Percentiles rank a stretch among this genome's conserved stretches.
These are phyloP conservation scores for Annona cherimola DNA, from an alignment of 164 flowering plant genomes.

Conservation along the genomic window DNA sequence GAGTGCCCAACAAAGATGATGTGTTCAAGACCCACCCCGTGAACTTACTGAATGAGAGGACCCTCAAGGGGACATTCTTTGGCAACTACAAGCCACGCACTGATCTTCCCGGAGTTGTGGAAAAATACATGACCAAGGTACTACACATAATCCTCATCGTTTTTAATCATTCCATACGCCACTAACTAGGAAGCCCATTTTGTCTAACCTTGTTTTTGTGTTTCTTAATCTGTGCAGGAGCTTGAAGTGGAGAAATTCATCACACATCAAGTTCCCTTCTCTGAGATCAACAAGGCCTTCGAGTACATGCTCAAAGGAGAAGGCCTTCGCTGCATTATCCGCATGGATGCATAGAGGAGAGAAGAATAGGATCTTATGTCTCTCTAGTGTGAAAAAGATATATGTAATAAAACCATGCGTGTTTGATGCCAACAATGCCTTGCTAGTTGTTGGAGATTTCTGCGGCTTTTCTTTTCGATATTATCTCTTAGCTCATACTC, in stretches of 20 bases:
- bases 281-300: constrained; percentile 69
- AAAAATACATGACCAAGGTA: constrained; percentile 69
- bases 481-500: too few relatives aligned
- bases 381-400: too few relatives aligned
- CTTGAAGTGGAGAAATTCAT: constrained; percentile 61
- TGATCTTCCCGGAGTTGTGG: constrained; percentile 46
- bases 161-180: background rate
- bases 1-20: constrained; percentile 14
- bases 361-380: background rate
- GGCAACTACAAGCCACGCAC: constrained; percentile 65
- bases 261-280: constrained; percentile 57
- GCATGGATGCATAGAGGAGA: constrained; percentile 14
- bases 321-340: constrained; percentile 51
- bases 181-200: background rate
- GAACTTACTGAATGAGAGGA: constrained; percentile 38
- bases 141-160: background rate
- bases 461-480: too few relatives aligned
- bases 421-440: background rate
- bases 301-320: constrained; percentile 56
- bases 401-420: background rate
- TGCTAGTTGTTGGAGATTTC: background rate
- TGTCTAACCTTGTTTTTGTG: background rate
- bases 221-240: constrained; percentile 4
- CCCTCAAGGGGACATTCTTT: constrained; percentile 44
- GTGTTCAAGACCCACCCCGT: constrained; percentile 18